Evolutionary conservation across 2,329 filamentous ascomycete species (phyloP).

Genomic region (Pyrenophora tritici-repentis): DNA sequence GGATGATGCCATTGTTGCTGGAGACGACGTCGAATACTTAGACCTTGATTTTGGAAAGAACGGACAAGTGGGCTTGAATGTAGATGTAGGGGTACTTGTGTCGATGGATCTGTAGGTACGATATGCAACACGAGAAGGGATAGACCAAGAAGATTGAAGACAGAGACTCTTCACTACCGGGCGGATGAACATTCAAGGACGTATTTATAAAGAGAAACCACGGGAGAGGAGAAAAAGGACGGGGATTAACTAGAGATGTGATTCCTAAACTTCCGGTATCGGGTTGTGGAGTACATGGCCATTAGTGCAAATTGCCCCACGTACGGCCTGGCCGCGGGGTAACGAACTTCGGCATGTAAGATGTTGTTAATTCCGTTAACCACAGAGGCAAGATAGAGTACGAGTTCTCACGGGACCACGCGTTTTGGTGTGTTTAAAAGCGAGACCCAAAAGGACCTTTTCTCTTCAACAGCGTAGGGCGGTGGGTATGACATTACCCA

Average conservation of each 20-base stretch:
- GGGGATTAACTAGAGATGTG: no score
- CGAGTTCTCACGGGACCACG: constrained; percentile 7
- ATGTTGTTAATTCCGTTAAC: background rate
- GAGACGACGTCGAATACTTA: constrained; percentile 3
- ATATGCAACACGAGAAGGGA: no score
- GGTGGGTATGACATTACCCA: constrained; percentile 10
- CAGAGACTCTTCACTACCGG: no score
- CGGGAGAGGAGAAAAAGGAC: no score
- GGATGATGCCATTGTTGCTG: constrained; percentile 28
- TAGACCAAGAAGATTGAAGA: no score
- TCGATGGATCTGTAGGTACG: no score
- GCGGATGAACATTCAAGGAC: no score
- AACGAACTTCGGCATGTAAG: constrained; percentile 10
- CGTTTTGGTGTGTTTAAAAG: background rate
- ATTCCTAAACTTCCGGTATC: background rate
- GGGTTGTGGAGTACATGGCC: constrained; percentile 1
- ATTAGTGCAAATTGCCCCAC: constrained; percentile 8
- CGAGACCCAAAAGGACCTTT: no score
- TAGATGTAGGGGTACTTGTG: no score
- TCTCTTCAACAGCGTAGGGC: background rate
- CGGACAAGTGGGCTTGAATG: background rate
- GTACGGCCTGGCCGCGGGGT: constrained; percentile 11
- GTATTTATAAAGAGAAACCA: no score
- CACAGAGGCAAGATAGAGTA: no score
- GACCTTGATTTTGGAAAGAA: background rate